Percentiles rank a stretch among this genome's conserved stretches.
These are phyloP conservation scores for Candida albicans DNA, from an alignment of 1,139 yeast species.

Conservation along the genomic window DNA sequence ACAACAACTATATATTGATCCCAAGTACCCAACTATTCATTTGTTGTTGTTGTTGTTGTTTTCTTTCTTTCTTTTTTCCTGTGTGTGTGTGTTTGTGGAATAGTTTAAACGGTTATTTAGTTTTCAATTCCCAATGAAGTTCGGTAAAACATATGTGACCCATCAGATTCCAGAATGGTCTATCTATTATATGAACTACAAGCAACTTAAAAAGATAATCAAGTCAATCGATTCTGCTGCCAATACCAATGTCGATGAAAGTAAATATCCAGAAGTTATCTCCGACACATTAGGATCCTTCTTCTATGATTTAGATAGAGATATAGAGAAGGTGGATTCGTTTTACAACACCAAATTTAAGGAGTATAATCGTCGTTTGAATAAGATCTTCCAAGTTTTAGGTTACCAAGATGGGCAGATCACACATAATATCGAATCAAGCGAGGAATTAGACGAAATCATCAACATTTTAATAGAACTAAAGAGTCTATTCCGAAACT, in stretches of 20 bases:
- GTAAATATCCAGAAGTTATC: constrained; percentile 23
- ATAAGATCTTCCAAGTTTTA: constrained; percentile 41
- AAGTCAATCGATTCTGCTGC: constrained; percentile 47
- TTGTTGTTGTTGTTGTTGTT: too few relatives aligned
- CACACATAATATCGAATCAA: constrained; percentile 35
- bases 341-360: constrained; percentile 71
- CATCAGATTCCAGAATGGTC: constrained; percentile 96
- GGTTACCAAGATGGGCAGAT: constrained; percentile 28
- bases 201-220: constrained; percentile 77
- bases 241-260: constrained; percentile 27
- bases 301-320: constrained; percentile 77
- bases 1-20: too few relatives aligned
- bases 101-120: too few relatives aligned
- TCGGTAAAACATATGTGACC: constrained; percentile 74
- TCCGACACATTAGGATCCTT: constrained; percentile 55
- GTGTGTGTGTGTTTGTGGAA: too few relatives aligned
- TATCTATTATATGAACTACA: constrained; percentile 80
- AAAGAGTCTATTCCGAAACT: constrained; percentile 73
- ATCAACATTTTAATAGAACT: constrained; percentile 74
- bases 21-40: too few relatives aligned
- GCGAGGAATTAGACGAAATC: constrained; percentile 77
- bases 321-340: constrained; percentile 76
- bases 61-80: too few relatives aligned
- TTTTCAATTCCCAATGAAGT: constrained; percentile 55
- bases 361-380: constrained; percentile 73